Percentiles rank a stretch among this genome's conserved stretches.
These are phyloP conservation scores for Pleurotus eryngii DNA, from an alignment of 768 basidiomycete genomes.

Conservation along the genomic window DNA sequence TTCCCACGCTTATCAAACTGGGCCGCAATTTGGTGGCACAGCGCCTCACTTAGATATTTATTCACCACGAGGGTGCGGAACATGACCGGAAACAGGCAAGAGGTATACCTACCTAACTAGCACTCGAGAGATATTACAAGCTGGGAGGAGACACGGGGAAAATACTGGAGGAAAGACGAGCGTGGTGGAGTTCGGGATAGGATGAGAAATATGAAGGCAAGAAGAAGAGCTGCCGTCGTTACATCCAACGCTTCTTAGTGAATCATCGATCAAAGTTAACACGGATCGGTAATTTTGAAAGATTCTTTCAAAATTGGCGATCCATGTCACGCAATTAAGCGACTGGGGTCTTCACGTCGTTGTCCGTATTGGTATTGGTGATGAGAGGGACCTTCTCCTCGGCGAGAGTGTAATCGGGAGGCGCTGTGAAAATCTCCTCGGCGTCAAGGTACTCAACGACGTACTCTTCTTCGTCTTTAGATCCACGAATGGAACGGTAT, in stretches of 20 bases:
- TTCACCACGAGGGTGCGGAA: no score
- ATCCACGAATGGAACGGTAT: slow-evolving; percentile 52
- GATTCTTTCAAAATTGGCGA: background rate
- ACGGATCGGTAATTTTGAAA: background rate
- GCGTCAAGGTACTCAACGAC: slow-evolving; percentile 44
- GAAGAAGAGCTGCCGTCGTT: background rate
- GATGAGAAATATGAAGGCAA: background rate
- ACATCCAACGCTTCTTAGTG: background rate
- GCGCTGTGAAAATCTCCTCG: slow-evolving; percentile 46
- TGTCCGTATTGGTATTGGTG: background rate
- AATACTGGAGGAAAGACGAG: background rate
- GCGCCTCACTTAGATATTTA: no score
- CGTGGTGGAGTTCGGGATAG: background rate
- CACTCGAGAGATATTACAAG: background rate
- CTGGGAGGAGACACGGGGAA: background rate
- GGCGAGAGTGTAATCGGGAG: slow-evolving; percentile 51
- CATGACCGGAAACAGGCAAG: background rate
- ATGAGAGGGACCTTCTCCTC: slow-evolving; percentile 46
- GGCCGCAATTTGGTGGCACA: no score
- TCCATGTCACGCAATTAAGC: background rate
- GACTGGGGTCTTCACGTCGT: background rate
- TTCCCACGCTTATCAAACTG: no score
- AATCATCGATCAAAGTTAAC: background rate
- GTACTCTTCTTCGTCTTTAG: slow-evolving; percentile 39
- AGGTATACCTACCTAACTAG: background rate